Conservation (phyloP, 2,329 filamentous ascomycete genomes). For the Fusarium sp. region DNA sequence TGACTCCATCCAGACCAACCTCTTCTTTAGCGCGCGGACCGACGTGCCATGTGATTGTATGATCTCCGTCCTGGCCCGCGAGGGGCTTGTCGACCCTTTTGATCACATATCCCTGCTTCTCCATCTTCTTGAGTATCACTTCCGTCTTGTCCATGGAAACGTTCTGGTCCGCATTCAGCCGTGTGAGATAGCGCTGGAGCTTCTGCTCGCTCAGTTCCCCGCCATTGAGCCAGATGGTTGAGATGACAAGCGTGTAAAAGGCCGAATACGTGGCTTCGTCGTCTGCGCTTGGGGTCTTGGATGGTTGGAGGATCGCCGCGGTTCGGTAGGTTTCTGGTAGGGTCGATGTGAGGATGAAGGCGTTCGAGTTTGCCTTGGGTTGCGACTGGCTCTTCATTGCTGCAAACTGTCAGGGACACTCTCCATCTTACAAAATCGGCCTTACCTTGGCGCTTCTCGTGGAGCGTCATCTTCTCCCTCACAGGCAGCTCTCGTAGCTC, state of each 20-base stretch:
- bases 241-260: conserved; percentile 83
- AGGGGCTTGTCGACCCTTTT: conserved; percentile 74
- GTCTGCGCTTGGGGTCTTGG: conserved; percentile 71
- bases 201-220: conserved; percentile 81
- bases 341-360: conserved; percentile 81
- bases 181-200: conserved; percentile 78
- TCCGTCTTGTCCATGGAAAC: conserved; percentile 83
- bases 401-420: conserved; percentile 27
- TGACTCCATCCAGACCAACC: conserved; percentile 80
- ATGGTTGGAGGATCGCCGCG: conserved; percentile 75
- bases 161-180: conserved; percentile 80
- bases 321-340: conserved; percentile 76
- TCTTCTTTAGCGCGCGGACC: conserved; percentile 89
- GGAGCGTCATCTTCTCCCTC: conserved; percentile 83
- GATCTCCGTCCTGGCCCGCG: conserved; percentile 71
- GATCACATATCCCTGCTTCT: conserved; percentile 85
- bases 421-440: background rate
- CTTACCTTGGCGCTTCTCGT: conserved; percentile 79
- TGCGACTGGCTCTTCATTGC: conserved; percentile 60
- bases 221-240: conserved; percentile 80
- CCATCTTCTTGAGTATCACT: conserved; percentile 77
- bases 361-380: conserved; percentile 69
- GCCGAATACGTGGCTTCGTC: conserved; percentile 84
- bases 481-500: conserved; percentile 85
- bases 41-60: conserved; percentile 83